These are phyloP conservation scores for Carex kokanica DNA, from an alignment of 176 grass and related monocot species.

Conservation along the genomic window DNA sequence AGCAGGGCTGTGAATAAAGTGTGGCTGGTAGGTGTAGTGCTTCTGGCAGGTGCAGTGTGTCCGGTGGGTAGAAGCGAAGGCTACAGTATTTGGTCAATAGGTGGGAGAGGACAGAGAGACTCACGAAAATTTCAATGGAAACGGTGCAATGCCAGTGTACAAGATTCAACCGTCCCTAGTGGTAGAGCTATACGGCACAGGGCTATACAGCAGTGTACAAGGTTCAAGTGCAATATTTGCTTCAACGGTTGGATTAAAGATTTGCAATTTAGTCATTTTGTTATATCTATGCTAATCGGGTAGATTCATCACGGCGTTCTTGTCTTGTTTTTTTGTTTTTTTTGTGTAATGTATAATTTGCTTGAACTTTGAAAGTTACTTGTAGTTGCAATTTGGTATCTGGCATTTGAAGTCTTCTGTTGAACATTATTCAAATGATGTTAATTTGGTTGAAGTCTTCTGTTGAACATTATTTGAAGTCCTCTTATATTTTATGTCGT, in stretches of 20 bases:
- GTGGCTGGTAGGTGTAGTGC: no score
- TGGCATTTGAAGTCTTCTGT: neutral
- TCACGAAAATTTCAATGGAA: neutral
- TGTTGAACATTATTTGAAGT: no score
- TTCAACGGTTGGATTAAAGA: constrained; percentile 68
- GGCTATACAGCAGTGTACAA: no score
- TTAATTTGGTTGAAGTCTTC: no score
- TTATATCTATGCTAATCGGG: neutral
- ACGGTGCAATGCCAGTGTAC: constrained; percentile 30
- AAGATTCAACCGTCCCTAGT: constrained; percentile 73
- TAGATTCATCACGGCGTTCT: neutral
- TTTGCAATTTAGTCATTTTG: no score
- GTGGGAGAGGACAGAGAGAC: constrained; percentile 45
- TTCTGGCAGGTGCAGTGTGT: no score
- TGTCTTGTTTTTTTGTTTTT: neutral
- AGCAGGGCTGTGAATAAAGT: no score
- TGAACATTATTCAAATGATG: no score
- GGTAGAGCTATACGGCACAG: constrained; percentile 54
- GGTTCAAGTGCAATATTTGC: constrained; percentile 73
- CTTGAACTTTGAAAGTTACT: neutral
- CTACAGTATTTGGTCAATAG: constrained; percentile 72
- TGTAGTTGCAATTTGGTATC: neutral
- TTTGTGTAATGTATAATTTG: neutral
- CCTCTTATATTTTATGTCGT: neutral
- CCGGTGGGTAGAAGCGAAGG: neutral